phyloP scores from a whole-genome alignment of 805 yeast genomes.

The Lachancea mirantina region DNA sequence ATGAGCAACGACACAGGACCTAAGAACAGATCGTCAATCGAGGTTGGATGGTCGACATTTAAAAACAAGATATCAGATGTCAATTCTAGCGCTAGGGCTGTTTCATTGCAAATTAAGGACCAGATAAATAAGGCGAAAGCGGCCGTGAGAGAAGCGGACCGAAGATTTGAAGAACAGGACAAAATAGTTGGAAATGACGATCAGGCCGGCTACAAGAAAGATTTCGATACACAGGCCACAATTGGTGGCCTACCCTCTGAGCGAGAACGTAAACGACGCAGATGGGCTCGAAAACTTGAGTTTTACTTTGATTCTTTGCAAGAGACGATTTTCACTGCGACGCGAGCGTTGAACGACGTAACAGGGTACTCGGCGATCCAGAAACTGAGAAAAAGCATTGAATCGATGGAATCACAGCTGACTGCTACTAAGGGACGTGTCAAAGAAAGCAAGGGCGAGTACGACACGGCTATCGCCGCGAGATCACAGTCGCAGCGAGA shows the following conservation, averaged over 20 bases:
- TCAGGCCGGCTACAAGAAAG: conserved; percentile 31
- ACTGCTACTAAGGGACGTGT: conserved; percentile 43
- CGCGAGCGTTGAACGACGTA: conserved; percentile 73
- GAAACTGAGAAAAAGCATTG: conserved; percentile 55
- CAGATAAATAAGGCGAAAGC: conserved; percentile 27
- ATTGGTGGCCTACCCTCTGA: conserved; percentile 41
- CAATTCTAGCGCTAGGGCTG: conserved; percentile 9
- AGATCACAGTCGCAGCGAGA: conserved; percentile 72
- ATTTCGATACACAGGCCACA: conserved; percentile 25
- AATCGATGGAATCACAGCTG: conserved; percentile 45
- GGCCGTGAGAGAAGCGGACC: conserved; percentile 34
- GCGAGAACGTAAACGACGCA: conserved; percentile 34
- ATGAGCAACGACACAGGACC: too few relatives aligned
- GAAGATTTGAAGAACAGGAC: conserved; percentile 33
- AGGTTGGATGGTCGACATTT: conserved; percentile 14
- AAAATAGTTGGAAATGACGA: conserved; percentile 28
- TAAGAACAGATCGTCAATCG: too few relatives aligned
- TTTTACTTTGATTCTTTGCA: conserved; percentile 49
- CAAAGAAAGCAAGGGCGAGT: conserved; percentile 40
- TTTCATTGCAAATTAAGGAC: conserved; percentile 12
- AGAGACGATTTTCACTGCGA: conserved; percentile 50
- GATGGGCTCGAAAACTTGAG: conserved; percentile 40
- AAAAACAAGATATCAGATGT: conserved; percentile 10
- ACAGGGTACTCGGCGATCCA: conserved; percentile 88
- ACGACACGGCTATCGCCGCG: conserved; percentile 53